A percentile compares a stretch with the other conserved stretches of the same genome.
These are phyloP conservation scores for Mycosphaerella sp. DNA, from an alignment of 2,329 filamentous ascomycete genomes.

Conservation along the genomic window DNA sequence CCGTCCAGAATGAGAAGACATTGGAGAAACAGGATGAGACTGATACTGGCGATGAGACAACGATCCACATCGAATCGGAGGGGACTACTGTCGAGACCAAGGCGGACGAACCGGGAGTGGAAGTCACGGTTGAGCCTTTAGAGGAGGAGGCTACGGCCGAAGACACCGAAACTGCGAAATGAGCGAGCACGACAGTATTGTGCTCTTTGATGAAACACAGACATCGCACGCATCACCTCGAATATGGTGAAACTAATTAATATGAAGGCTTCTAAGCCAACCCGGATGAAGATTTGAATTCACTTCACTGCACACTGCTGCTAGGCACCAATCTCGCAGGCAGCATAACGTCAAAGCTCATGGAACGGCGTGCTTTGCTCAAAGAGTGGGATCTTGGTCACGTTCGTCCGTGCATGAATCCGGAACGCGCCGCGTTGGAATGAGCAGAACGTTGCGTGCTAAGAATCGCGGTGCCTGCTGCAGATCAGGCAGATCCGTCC, in stretches of 20 bases:
- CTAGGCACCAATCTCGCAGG: no score
- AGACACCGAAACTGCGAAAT: background rate
- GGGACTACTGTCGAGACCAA: constrained; percentile 3
- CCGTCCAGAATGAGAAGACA: background rate
- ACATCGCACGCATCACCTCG: background rate
- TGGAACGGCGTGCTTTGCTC: no score
- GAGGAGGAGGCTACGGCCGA: background rate
- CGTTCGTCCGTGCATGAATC: no score
- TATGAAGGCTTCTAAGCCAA: background rate
- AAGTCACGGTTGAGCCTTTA: constrained; percentile 20
- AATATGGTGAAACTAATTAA: background rate
- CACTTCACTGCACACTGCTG: no score
- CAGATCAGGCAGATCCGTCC: no score
- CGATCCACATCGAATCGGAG: constrained; percentile 2
- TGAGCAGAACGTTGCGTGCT: no score
- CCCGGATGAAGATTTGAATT: background rate
- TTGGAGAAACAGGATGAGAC: background rate
- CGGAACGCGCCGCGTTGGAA: no score
- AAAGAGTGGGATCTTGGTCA: no score
- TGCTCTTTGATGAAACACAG: background rate
- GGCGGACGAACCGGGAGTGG: constrained; percentile 8
- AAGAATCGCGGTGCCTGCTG: no score
- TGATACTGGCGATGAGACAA: constrained; percentile 9
- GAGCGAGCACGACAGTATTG: background rate
- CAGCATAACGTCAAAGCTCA: no score